phyloP scores from a whole-genome alignment of 192 early-diverging fungal genomes.

The Linnemannia schmuckeri region DNA sequence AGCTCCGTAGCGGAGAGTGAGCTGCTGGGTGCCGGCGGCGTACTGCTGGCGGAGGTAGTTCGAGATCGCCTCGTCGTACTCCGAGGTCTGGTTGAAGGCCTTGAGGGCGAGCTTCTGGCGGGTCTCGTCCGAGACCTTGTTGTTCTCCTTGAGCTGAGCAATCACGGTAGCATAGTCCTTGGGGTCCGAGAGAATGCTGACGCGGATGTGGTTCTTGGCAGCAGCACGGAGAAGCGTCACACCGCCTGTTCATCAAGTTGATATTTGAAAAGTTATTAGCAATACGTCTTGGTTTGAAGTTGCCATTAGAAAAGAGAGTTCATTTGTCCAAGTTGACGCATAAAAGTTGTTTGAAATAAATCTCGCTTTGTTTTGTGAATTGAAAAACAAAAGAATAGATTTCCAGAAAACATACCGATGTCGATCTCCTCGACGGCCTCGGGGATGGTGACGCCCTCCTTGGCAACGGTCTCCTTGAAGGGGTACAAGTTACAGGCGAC shows the following conservation, averaged over 20 bases:
- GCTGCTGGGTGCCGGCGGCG: slow-evolving; percentile 77
- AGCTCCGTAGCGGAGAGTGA: slow-evolving; percentile 94
- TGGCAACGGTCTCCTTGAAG: slow-evolving; percentile 94
- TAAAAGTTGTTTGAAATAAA: neutral
- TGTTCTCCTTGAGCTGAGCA: slow-evolving; percentile 73
- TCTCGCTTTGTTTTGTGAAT: neutral
- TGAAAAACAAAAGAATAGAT: neutral
- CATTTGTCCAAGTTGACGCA: no score
- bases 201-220: slow-evolving; percentile 98
- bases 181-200: slow-evolving; percentile 93
- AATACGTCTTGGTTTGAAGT: neutral
- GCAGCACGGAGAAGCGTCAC: slow-evolving; percentile 98
- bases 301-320: no score
- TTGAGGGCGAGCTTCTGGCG: slow-evolving; percentile 85
- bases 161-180: slow-evolving; percentile 89
- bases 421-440: slow-evolving; percentile 99
- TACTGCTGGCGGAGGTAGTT: slow-evolving; percentile 97
- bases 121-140: slow-evolving; percentile 74
- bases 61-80: slow-evolving; percentile 95
- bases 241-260: slow-evolving; percentile 72
- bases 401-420: slow-evolving; percentile 74
- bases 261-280: neutral
- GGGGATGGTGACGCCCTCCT: slow-evolving; percentile 89
- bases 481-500: slow-evolving; percentile 99
- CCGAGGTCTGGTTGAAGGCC: slow-evolving; percentile 96